These are phyloP conservation scores for Ceratonia siliqua DNA, from an alignment of 306 rosid genomes.

Conservation along the genomic window DNA sequence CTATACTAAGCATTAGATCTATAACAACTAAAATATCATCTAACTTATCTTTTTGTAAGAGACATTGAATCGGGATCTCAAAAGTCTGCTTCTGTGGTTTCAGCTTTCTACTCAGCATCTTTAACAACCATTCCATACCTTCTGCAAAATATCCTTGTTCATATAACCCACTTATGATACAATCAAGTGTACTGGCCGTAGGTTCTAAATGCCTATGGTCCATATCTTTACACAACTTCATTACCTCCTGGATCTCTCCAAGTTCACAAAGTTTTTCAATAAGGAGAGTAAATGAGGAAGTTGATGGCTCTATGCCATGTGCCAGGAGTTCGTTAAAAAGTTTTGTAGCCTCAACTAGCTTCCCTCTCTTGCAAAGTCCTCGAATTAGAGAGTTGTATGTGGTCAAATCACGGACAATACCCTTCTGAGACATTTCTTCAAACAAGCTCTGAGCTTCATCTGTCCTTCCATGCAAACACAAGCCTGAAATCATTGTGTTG, in stretches of 20 bases:
- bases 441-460: constrained; percentile 60
- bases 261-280: constrained; percentile 52
- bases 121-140: constrained; percentile 61
- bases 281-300: constrained; percentile 41
- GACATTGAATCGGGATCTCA: constrained; percentile 47
- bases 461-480: constrained; percentile 53
- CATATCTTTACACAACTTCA: constrained; percentile 60
- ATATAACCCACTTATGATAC: constrained; percentile 51
- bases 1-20: constrained; percentile 58
- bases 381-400: constrained; percentile 58
- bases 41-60: constrained; percentile 45
- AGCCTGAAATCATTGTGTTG: constrained; percentile 55
- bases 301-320: constrained; percentile 58
- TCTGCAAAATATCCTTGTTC: constrained; percentile 47
- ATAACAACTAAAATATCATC: constrained; percentile 66
- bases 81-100: constrained; percentile 56
- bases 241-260: constrained; percentile 50
- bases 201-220: constrained; percentile 51
- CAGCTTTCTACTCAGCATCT: constrained; percentile 50
- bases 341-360: constrained; percentile 45
- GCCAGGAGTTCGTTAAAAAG: constrained; percentile 45
- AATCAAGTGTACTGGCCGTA: constrained; percentile 33
- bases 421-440: constrained; percentile 60
- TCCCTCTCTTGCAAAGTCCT: constrained; percentile 53
- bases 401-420: constrained; percentile 48